Evolutionary conservation across 176 grass and related monocot species (phyloP).

Genomic region (Lolium multiflorum): DNA sequence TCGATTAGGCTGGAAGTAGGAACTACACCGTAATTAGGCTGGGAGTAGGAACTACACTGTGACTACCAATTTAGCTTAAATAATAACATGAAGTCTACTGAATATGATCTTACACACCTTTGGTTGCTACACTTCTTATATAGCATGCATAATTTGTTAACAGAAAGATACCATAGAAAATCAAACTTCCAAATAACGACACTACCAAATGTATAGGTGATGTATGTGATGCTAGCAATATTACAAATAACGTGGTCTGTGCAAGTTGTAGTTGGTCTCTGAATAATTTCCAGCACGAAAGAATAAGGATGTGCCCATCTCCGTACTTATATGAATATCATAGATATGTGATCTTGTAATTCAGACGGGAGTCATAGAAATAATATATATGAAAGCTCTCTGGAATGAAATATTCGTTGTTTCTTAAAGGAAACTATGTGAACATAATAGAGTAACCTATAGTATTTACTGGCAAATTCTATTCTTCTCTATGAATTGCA

Average conservation of each 20-base stretch:
- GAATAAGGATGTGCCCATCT: too few relatives aligned
- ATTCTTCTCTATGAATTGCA: too few relatives aligned
- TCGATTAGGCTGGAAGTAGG: neutral
- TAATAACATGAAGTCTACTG: neutral
- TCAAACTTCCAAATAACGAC: neutral
- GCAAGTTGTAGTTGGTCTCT: neutral
- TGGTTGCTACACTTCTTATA: neutral
- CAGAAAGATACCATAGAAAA: neutral
- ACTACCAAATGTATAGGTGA: neutral
- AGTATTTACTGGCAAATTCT: too few relatives aligned
- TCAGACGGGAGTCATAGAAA: too few relatives aligned
- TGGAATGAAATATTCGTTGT: too few relatives aligned
- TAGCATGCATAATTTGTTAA: neutral
- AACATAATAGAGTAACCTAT: too few relatives aligned
- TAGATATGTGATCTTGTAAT: too few relatives aligned
- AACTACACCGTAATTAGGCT: too few relatives aligned
- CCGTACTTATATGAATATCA: too few relatives aligned
- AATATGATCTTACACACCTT: slow-evolving; percentile 1
- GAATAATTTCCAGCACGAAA: neutral
- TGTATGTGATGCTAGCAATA: neutral
- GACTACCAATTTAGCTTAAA: neutral
- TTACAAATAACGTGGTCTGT: neutral
- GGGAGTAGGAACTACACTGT: neutral
- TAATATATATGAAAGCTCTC: too few relatives aligned
- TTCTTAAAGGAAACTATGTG: too few relatives aligned